phyloP scores from a whole-genome alignment of 306 rosid genomes.

The Leucaena leucocephala region DNA sequence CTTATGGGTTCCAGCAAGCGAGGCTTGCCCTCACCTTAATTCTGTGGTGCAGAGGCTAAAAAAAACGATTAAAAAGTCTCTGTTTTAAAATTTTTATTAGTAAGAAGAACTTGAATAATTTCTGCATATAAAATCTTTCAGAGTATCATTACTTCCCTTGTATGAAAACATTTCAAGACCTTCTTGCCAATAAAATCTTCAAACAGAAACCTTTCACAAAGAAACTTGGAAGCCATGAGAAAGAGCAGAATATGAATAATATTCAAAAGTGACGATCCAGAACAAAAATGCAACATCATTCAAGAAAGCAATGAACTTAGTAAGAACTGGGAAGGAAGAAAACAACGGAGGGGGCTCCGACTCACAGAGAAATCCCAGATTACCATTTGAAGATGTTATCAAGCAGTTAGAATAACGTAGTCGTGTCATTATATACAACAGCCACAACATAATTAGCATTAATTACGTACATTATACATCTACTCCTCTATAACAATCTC shows the following conservation, averaged over 20 bases:
- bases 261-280: no score
- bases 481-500: slow-evolving; percentile 31
- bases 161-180: no score
- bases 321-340: background rate
- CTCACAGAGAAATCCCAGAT: background rate
- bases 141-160: no score
- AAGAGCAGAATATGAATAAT: background rate
- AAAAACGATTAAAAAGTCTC: background rate
- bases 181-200: no score
- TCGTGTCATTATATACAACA: slow-evolving; percentile 12
- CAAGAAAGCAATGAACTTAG: background rate
- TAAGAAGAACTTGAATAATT: no score
- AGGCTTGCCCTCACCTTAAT: background rate
- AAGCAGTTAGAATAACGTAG: slow-evolving; percentile 27
- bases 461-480: slow-evolving; percentile 15
- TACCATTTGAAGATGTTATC: slow-evolving; percentile 20
- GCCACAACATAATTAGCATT: background rate
- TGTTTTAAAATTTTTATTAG: no score
- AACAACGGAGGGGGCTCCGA: background rate
- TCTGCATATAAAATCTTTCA: no score
- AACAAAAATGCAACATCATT: background rate
- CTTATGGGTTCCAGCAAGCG: background rate
- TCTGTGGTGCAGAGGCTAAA: background rate
- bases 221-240: background rate
- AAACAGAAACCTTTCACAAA: no score